phyloP scores from a whole-genome alignment of 148 eudicot species.

The Persicaria maculosa region DNA sequence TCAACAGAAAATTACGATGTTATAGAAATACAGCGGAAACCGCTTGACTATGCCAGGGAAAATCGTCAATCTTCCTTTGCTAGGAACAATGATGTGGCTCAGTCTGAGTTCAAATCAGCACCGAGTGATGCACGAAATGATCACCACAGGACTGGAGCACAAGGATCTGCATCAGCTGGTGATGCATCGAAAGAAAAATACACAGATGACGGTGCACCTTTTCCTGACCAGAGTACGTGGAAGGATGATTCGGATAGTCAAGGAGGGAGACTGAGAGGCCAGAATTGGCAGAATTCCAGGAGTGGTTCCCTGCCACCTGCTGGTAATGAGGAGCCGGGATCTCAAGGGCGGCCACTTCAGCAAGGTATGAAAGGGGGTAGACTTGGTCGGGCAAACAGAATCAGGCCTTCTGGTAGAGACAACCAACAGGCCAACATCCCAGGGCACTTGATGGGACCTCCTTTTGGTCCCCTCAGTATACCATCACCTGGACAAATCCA shows the following conservation, averaged over 20 bases:
- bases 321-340: constrained; percentile 44
- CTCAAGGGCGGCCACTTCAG: constrained; percentile 30
- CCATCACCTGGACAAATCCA: constrained; percentile 77
- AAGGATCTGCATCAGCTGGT: constrained; percentile 32
- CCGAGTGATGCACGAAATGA: constrained; percentile 38
- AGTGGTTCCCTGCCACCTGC: constrained; percentile 6
- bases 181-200: constrained; percentile 42
- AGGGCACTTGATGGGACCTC: constrained; percentile 65
- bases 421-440: constrained; percentile 54
- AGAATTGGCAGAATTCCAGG: constrained; percentile 30
- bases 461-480: constrained; percentile 85
- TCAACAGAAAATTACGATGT: constrained; percentile 85
- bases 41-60: constrained; percentile 66
- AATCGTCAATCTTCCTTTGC: constrained; percentile 31
- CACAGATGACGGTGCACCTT: constrained; percentile 33
- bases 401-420: constrained; percentile 68
- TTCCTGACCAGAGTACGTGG: constrained; percentile 43
- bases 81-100: constrained; percentile 38
- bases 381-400: constrained; percentile 66
- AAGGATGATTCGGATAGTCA: constrained; percentile 56
- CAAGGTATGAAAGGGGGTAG: constrained; percentile 60
- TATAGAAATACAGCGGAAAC: constrained; percentile 83
- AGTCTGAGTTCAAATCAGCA: constrained; percentile 35
- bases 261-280: constrained; percentile 46
- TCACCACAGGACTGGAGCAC: constrained; percentile 20